Base-by-base conservation (phyloP, 305 asterid species). In the Fraxinus albicans region DNA sequence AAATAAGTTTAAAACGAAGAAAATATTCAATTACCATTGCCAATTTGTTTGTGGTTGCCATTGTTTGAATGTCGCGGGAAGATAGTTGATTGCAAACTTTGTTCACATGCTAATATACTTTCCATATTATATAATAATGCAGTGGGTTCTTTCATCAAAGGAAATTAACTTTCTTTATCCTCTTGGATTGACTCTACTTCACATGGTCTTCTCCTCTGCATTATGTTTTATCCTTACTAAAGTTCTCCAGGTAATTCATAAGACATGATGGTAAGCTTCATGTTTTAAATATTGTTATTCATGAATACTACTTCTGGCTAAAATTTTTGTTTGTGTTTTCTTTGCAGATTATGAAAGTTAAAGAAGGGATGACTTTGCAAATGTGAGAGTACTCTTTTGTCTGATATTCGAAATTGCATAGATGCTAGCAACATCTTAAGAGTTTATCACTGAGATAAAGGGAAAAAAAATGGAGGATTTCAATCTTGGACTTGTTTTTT, bases 81-180 rank as follows among this genome's bases (percentile, higher is more conserved):
- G 35, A n/a, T 21, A 42, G 69, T 53, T 83, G 47, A 67, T 13
- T 2, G n/a, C 25, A 77, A 47, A 78, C 15, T 36, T 31, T 23
- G 13, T 73, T 73, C 79, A 72, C 47, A 47, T 50, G 73, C 78
- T 80, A 58, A 81, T 55, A 13, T 3, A 38, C 74, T 23, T 13
- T 77, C 13, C 73, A 17, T 25, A 42, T n/a, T 36, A 23, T 77
- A 1, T 23, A 25, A 10, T 34, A 44, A 9, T 78, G 81, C 85
- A 83, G 85, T 72, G 77, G 79, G 94, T 96, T 78, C 89, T 96
- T 80, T 94, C 99, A 36, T 96, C 99, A 2, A 96, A 93, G 89
- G 98, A 94, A 79, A 91, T 94, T 55, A 94, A 94, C 99, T n/a
- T n/a, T n/a, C n/a, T n/a, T n/a, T n/a, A n/a, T n/a, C n/a, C 99